A percentile compares a stretch with the other conserved stretches of the same genome.
Evolutionary conservation across 2,329 filamentous ascomycete species (phyloP).

Genomic region (Talaromyces albobiverticillius): DNA sequence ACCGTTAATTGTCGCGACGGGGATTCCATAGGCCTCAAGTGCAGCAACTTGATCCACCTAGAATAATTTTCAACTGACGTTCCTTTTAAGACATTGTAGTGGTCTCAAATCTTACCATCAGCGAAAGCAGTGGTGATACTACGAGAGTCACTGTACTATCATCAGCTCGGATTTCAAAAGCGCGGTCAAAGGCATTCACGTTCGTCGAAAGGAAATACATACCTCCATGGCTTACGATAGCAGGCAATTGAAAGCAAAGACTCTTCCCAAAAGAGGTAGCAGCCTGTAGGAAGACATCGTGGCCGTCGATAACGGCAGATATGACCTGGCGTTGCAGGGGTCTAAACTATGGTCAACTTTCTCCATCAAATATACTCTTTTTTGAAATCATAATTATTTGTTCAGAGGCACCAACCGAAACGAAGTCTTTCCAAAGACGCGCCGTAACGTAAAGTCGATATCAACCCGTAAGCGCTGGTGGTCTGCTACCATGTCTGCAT

Average conservation of each 20-base stretch:
- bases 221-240: slow-evolving; percentile 83
- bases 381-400: neutral
- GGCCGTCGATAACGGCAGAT: slow-evolving; percentile 70
- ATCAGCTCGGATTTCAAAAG: neutral
- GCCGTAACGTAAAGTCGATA: slow-evolving; percentile 70
- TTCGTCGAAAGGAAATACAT: slow-evolving; percentile 35
- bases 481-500: slow-evolving; percentile 29
- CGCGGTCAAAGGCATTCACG: neutral
- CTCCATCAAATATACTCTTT: neutral
- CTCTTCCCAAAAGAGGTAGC: slow-evolving; percentile 77
- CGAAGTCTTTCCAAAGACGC: slow-evolving; percentile 69
- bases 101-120: slow-evolving; percentile 64
- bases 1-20: slow-evolving; percentile 83
- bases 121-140: slow-evolving; percentile 79
- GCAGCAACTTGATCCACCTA: slow-evolving; percentile 90
- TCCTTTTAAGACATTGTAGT: neutral
- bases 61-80: neutral
- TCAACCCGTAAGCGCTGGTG: slow-evolving; percentile 45
- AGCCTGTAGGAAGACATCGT: slow-evolving; percentile 92
- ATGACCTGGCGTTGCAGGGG: slow-evolving; percentile 88
- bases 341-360: slow-evolving; percentile 42
- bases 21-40: slow-evolving; percentile 69
- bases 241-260: slow-evolving; percentile 87
- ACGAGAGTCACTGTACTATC: slow-evolving; percentile 72
- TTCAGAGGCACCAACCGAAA: slow-evolving; percentile 60